Evolutionary conservation across 257 asterid genomes (phyloP), one percentile per base, ranked within the genome.

Genomic region (Ehretia macrophylla): DNA sequence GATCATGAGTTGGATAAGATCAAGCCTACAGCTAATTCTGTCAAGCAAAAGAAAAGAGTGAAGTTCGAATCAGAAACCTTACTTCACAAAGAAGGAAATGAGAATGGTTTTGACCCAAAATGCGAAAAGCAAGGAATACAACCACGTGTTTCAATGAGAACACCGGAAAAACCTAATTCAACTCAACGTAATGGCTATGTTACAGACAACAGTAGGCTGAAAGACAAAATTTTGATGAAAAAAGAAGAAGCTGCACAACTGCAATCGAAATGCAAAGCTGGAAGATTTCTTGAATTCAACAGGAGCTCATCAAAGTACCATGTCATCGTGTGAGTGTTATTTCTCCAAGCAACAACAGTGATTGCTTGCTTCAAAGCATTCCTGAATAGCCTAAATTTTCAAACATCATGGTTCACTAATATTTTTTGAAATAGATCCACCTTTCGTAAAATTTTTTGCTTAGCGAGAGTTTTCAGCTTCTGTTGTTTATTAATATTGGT

Each of bases 191-290:
- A 27, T 6, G 35, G 35, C 35, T 27, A 6, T 27, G 47, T 4
- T 10, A 42, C 47, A 17, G 47, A 17, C 12, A 27, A 40, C 17
- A 9, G 48, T n/a, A 42, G 47, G 23, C 8, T 42, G 4, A 64
- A 10, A 60, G 59, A 71, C 27, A 76, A 71, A 64, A 40, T 76
- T 12, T 17, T 64, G 61, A 64, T 76, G 70, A 76, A 37, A 10
- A 76, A 64, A 22, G 62, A 60, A 67, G 81, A 76, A 55, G 78
- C 73, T 22, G 61, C 38, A 9, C 59, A 67, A n/a, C 37, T 76
- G 12, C 48, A 71, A 0, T 56, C 74, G 22, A 76, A 65, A 52
- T 68, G 72, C 54, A 68, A 42, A 19, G 70, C 66, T 3, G 75
- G 78, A 22, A 61, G 72, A 10, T 58, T 64, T 56, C 75, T 75